Conservation (phyloP, 148 eudicot species). For the Spergularia bocconei region DNA sequence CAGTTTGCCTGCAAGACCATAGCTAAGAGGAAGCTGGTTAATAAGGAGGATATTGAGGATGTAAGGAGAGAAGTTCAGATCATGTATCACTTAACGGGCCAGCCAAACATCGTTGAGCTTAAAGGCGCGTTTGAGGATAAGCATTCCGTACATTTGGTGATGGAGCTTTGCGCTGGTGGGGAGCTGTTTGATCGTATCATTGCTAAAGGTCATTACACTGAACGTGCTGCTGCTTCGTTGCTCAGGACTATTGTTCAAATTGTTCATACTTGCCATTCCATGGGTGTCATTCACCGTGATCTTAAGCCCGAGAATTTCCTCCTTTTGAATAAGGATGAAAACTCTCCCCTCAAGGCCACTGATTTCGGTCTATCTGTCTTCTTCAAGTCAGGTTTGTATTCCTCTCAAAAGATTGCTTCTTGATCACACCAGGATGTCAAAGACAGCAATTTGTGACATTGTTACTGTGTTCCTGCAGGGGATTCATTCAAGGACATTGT, state of each 20-base stretch:
- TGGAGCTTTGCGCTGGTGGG: conserved; percentile 97
- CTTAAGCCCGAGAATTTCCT: conserved; percentile 92
- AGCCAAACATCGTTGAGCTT: conserved; percentile 76
- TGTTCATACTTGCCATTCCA: conserved; percentile 81
- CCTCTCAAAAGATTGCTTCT: neutral
- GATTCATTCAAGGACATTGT: conserved; percentile 60
- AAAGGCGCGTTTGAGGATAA: conserved; percentile 89
- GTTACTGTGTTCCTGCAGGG: conserved; percentile 37
- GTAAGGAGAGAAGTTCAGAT: conserved; percentile 88
- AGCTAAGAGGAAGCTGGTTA: conserved; percentile 79
- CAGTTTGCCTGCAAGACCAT: conserved; percentile 77
- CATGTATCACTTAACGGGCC: conserved; percentile 81
- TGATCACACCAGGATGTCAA: neutral
- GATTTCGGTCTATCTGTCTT: conserved; percentile 92
- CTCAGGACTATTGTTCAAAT: conserved; percentile 87
- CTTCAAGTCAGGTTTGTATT: conserved; percentile 64
- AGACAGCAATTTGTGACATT: neutral
- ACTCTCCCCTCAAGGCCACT: conserved; percentile 82
- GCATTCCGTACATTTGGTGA: conserved; percentile 81
- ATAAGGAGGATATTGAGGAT: conserved; percentile 92
- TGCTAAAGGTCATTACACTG: conserved; percentile 86
- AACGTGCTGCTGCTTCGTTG: conserved; percentile 80
- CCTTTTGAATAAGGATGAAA: conserved; percentile 65
- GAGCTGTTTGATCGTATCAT: conserved; percentile 90
- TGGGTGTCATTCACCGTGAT: conserved; percentile 96